These are phyloP conservation scores for Aphanomyces euteiches DNA, from an alignment of 352 stramenopile species.

Conservation along the genomic window DNA sequence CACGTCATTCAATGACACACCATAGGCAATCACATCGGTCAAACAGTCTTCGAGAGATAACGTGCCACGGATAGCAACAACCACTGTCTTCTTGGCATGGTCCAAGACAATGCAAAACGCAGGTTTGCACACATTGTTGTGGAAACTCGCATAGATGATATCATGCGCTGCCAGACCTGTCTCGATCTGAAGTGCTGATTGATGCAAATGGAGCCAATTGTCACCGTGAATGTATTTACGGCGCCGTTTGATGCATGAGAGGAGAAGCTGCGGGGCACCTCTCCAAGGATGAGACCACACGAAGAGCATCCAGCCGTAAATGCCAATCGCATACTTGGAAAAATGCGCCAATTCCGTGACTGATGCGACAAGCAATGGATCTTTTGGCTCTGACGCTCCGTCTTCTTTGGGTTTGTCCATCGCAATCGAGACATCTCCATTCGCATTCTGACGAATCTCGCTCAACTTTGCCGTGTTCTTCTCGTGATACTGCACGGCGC, in stretches of 20 bases:
- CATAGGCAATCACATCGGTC: slow-evolving; percentile 82
- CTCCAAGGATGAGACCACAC: slow-evolving; percentile 86
- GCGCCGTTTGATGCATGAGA: slow-evolving; percentile 66
- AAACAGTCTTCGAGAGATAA: slow-evolving; percentile 84
- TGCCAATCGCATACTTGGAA: slow-evolving; percentile 81
- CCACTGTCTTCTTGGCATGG: slow-evolving; percentile 62
- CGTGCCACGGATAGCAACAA: slow-evolving; percentile 78
- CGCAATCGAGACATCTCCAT: neutral
- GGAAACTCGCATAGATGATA: slow-evolving; percentile 80
- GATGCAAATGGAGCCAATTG: slow-evolving; percentile 78
- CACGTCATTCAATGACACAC: slow-evolving; percentile 65
- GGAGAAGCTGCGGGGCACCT: slow-evolving; percentile 65
- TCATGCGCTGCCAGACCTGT: slow-evolving; percentile 55
- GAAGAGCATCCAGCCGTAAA: slow-evolving; percentile 88
- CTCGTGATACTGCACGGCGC: slow-evolving; percentile 77
- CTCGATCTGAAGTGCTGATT: slow-evolving; percentile 78
- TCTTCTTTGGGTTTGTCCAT: neutral
- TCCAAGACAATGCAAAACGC: slow-evolving; percentile 81
- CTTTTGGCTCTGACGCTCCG: neutral
- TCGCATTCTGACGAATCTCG: neutral
- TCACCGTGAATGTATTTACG: slow-evolving; percentile 72
- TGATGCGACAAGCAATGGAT: slow-evolving; percentile 15
- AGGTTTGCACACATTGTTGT: slow-evolving; percentile 74
- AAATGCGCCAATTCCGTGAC: slow-evolving; percentile 74
- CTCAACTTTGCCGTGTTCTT: slow-evolving; percentile 36